These are phyloP conservation scores for Lecanicillium sp. DNA, from an alignment of 2,329 filamentous ascomycete species.

Conservation along the genomic window DNA sequence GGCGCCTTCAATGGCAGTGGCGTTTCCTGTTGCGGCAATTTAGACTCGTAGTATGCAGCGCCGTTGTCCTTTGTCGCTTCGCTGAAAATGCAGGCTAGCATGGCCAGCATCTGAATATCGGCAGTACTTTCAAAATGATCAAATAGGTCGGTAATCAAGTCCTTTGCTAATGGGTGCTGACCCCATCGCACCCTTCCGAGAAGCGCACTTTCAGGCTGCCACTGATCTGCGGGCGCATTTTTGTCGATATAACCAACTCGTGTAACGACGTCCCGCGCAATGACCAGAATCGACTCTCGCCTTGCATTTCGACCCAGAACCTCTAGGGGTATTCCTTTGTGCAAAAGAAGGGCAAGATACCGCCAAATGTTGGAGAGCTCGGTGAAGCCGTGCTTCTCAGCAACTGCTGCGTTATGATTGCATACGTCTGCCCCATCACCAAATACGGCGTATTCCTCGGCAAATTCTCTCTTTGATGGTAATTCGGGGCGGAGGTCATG, in stretches of 20 bases:
- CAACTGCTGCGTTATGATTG: slow-evolving; percentile 73
- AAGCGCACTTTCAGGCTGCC: slow-evolving; percentile 25
- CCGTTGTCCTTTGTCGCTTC: slow-evolving; percentile 51
- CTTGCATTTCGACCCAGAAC: slow-evolving; percentile 50
- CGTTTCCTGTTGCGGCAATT: slow-evolving; percentile 52
- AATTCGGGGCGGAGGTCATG: slow-evolving; percentile 63
- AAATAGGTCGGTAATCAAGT: slow-evolving; percentile 58
- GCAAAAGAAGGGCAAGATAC: slow-evolving; percentile 70
- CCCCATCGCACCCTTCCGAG: slow-evolving; percentile 63
- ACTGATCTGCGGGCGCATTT: slow-evolving; percentile 14
- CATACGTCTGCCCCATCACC: slow-evolving; percentile 78
- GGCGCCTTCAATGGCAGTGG: slow-evolving; percentile 60
- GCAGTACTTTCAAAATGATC: slow-evolving; percentile 55
- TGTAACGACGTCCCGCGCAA: slow-evolving; percentile 57
- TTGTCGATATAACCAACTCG: slow-evolving; percentile 24
- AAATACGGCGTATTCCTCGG: slow-evolving; percentile 75
- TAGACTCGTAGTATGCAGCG: slow-evolving; percentile 51
- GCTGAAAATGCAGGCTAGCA: slow-evolving; percentile 64
- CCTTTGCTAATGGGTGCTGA: slow-evolving; percentile 55
- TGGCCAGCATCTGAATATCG: slow-evolving; percentile 65
- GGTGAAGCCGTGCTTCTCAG: slow-evolving; percentile 60
- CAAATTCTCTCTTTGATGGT: slow-evolving; percentile 74
- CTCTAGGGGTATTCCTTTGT: slow-evolving; percentile 67
- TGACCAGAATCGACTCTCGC: slow-evolving; percentile 58
- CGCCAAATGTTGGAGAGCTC: slow-evolving; percentile 81